Evolutionary conservation across 2,329 filamentous ascomycete species (phyloP).

Genomic region (Zymoseptoria brevis): DNA sequence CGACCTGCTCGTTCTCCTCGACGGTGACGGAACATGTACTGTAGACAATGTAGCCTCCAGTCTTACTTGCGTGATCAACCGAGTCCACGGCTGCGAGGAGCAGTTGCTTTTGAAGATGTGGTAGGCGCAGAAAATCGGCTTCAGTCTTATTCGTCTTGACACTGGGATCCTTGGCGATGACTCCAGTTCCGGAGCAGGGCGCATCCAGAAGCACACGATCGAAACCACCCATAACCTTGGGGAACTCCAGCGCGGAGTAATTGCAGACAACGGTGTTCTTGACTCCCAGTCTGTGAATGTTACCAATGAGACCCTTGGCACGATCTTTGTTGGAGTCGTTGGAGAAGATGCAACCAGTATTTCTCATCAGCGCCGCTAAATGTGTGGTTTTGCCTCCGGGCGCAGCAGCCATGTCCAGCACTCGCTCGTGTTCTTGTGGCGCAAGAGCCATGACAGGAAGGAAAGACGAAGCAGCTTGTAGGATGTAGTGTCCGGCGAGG

Average conservation of each 20-base stretch:
- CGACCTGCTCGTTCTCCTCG: constrained; percentile 88
- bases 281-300: constrained; percentile 88
- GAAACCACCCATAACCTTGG: constrained; percentile 88
- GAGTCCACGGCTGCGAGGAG: constrained; percentile 90
- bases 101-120: constrained; percentile 91
- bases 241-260: constrained; percentile 90
- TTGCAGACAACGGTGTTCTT: constrained; percentile 94
- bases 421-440: constrained; percentile 83
- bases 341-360: constrained; percentile 89
- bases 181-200: constrained; percentile 91
- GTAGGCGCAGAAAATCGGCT: constrained; percentile 85
- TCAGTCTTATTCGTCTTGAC: constrained; percentile 99
- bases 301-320: constrained; percentile 94
- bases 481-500: constrained; percentile 92
- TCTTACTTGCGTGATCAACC: constrained; percentile 82
- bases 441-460: constrained; percentile 95
- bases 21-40: constrained; percentile 93
- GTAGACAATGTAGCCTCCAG: constrained; percentile 91
- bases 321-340: constrained; percentile 93
- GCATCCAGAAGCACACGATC: constrained; percentile 91
- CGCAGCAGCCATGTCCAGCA: constrained; percentile 90
- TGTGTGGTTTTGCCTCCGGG: constrained; percentile 96
- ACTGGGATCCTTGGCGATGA: constrained; percentile 92
- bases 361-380: constrained; percentile 94
- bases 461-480: constrained; percentile 94